Evolutionary conservation across 2,329 filamentous ascomycete genomes (phyloP).

Genomic region (Hypoxylon sp.): DNA sequence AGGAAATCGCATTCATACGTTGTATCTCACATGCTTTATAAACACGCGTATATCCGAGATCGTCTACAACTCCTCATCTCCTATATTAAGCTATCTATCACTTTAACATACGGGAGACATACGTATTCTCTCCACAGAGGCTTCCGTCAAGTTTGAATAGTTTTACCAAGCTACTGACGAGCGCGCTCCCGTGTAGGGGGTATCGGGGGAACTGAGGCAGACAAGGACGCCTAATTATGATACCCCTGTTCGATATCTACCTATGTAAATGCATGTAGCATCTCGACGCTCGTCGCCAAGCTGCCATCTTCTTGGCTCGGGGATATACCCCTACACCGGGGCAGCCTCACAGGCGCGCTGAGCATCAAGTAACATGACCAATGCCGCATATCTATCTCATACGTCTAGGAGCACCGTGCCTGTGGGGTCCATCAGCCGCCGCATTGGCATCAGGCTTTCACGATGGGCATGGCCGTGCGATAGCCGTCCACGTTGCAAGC

Average conservation of each 20-base stretch:
- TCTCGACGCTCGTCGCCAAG: background rate
- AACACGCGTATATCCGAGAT: too few relatives aligned
- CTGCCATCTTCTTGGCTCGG: background rate
- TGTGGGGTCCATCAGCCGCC: background rate
- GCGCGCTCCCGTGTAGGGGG: background rate
- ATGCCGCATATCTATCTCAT: background rate
- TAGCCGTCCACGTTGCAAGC: background rate
- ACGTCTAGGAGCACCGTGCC: background rate
- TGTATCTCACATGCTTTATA: too few relatives aligned
- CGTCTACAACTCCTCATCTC: too few relatives aligned
- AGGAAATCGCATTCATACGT: too few relatives aligned
- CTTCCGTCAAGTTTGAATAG: background rate
- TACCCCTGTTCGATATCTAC: background rate
- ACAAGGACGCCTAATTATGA: background rate
- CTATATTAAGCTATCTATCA: too few relatives aligned
- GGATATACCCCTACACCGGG: background rate
- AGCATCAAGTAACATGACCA: background rate
- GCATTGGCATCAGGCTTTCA: background rate
- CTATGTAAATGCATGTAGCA: background rate
- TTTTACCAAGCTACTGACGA: background rate
- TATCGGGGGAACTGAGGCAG: background rate
- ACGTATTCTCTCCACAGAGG: background rate
- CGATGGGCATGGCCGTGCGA: background rate
- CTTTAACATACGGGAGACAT: background rate
- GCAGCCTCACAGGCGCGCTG: background rate